Percentiles rank a stretch among this genome's conserved stretches.
Conservation (phyloP, 108 stramenopile species). For the Pseudonitzschia delicatissima region DNA sequence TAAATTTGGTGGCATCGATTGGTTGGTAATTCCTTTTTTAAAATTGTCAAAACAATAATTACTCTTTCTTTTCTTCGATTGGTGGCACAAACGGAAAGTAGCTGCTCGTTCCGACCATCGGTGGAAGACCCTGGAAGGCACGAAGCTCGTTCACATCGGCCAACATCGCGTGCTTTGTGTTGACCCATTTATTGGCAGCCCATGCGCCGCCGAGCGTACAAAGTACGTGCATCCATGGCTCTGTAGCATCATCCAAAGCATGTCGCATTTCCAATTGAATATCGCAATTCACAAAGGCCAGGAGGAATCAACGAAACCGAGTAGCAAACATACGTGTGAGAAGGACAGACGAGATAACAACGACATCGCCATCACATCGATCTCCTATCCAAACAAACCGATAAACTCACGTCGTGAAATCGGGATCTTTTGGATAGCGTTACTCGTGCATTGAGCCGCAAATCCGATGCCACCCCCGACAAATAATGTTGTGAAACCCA, state of each 20-base stretch:
- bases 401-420: conserved; percentile 60
- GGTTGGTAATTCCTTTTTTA: too few relatives aligned
- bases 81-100: conserved; percentile 36
- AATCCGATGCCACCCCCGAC: conserved; percentile 66
- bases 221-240: conserved; percentile 73
- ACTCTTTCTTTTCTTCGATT: conserved; percentile 14
- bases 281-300: too few relatives aligned
- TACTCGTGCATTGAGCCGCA: conserved; percentile 71
- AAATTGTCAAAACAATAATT: neutral
- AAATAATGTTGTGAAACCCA: conserved; percentile 75
- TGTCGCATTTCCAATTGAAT: neutral
- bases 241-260: conserved; percentile 14
- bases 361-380: neutral
- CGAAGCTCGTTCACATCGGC: conserved; percentile 87
- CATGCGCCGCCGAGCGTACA: conserved; percentile 72
- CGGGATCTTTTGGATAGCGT: conserved; percentile 72
- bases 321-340: neutral
- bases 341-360: conserved; percentile 1
- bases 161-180: conserved; percentile 63
- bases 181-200: conserved; percentile 75
- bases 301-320: conserved; percentile 1
- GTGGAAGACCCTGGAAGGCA: conserved; percentile 79
- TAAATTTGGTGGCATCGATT: neutral
- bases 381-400: neutral
- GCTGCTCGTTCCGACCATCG: conserved; percentile 65